Conservation (phyloP, 805 yeast genomes). For the Myxozyma vanderwaltii region DNA sequence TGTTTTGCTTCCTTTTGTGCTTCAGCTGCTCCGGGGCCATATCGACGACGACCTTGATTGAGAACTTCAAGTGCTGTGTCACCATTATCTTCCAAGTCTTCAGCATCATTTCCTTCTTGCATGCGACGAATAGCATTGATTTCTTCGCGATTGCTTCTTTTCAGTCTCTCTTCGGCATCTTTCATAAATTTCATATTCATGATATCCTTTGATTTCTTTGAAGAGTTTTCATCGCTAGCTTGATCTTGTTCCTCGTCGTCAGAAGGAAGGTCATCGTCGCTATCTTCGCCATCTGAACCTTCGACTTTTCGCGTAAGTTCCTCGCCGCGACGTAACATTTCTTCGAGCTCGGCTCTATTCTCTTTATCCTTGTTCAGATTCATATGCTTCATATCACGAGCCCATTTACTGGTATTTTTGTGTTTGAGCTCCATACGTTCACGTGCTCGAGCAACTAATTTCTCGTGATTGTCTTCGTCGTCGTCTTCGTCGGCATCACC, state of each 20-base stretch:
- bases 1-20: constrained; percentile 38
- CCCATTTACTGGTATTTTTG: constrained; percentile 87
- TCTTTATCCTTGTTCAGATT: constrained; percentile 87
- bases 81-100: constrained; percentile 44
- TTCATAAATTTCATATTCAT: constrained; percentile 95
- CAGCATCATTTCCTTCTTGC: constrained; percentile 50
- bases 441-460: constrained; percentile 73
- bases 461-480: constrained; percentile 46
- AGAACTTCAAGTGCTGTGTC: constrained; percentile 50
- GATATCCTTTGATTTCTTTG: constrained; percentile 63
- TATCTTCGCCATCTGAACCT: constrained; percentile 59
- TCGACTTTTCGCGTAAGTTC: constrained; percentile 68
- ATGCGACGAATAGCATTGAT: constrained; percentile 55
- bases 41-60: constrained; percentile 79
- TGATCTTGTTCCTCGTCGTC: constrained; percentile 49
- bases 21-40: constrained; percentile 63
- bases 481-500: constrained; percentile 10
- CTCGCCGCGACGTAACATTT: constrained; percentile 88
- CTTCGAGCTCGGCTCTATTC: constrained; percentile 87
- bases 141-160: constrained; percentile 58
- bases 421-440: constrained; percentile 93
- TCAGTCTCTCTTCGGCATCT: constrained; percentile 75
- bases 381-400: constrained; percentile 81
- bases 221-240: constrained; percentile 44
- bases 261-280: constrained; percentile 47